Evolutionary conservation across 768 basidiomycete species (phyloP).

Genomic region (Lentinula aciculospora): DNA sequence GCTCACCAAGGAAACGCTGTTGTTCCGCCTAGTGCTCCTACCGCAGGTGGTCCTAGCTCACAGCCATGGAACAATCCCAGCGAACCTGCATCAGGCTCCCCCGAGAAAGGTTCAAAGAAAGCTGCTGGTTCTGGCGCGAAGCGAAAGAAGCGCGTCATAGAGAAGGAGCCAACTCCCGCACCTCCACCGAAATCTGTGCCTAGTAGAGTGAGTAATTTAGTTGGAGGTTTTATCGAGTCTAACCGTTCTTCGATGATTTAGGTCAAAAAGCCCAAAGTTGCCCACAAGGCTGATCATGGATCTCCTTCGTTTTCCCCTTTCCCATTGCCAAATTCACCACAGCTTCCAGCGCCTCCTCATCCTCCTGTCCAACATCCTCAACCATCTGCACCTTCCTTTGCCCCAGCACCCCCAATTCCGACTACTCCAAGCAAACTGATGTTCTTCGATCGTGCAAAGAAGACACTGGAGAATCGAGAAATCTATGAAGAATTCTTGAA

Average conservation of each 20-base stretch:
- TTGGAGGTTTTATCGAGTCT: too few relatives aligned
- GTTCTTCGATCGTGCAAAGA: conserved; percentile 94
- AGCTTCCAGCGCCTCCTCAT: conserved; percentile 22
- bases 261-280: conserved; percentile 60
- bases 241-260: conserved; percentile 20
- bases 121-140: conserved; percentile 34
- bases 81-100: conserved; percentile 26
- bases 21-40: conserved; percentile 35
- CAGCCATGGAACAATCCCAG: conserved; percentile 35
- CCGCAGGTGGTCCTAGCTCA: conserved; percentile 17
- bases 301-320: conserved; percentile 51
- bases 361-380: conserved; percentile 15
- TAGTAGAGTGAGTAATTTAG: conserved; percentile 35
- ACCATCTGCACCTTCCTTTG: conserved; percentile 15
- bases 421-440: conserved; percentile 65
- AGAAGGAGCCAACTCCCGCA: conserved; percentile 65
- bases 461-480: conserved; percentile 66
- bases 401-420: conserved; percentile 20
- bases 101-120: conserved; percentile 40
- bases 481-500: conserved; percentile 94
- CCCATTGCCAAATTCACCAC: conserved; percentile 38
- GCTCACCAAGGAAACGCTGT: conserved; percentile 38
- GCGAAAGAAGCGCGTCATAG: conserved; percentile 56
- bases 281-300: conserved; percentile 52
- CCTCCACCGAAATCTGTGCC: conserved; percentile 41